phyloP scores from a whole-genome alignment of 805 yeast species.

The Yarrowia porcina region DNA sequence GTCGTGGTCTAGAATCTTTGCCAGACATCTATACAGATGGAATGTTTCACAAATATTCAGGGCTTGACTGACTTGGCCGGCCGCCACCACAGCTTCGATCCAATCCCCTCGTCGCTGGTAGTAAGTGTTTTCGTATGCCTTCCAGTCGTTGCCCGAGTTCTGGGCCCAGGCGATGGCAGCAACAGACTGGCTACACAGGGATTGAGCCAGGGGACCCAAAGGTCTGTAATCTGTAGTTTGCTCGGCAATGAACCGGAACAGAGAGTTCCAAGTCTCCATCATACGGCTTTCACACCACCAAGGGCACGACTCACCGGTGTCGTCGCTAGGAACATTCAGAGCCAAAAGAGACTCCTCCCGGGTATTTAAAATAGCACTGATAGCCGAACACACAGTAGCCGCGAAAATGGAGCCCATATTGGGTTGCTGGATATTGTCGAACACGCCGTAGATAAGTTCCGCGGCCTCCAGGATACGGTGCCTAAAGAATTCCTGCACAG shows the following conservation, averaged over 20 bases:
- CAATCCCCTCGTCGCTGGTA: slow-evolving; percentile 46
- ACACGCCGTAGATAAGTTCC: background rate
- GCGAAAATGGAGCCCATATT: background rate
- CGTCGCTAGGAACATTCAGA: background rate
- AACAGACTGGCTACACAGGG: background rate
- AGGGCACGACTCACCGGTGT: background rate
- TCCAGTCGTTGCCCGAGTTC: background rate
- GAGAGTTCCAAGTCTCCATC: slow-evolving; percentile 6
- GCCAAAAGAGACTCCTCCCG: background rate
- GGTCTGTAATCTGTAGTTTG: background rate
- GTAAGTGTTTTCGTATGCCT: slow-evolving; percentile 29
- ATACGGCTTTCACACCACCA: slow-evolving; percentile 2
- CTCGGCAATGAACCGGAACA: background rate
- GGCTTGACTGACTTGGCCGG: slow-evolving; percentile 53
- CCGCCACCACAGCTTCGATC: slow-evolving; percentile 53
- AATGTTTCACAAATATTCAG: slow-evolving; percentile 62
- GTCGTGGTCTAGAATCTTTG: slow-evolving; percentile 50
- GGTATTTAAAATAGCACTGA: background rate
- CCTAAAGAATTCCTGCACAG: background rate
- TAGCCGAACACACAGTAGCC: background rate
- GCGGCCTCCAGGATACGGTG: slow-evolving; percentile 1
- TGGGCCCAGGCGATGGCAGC: background rate
- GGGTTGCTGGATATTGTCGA: background rate
- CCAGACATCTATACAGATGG: slow-evolving; percentile 62
- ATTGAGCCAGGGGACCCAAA: background rate